phyloP scores from a whole-genome alignment of 768 basidiomycete genomes.

The Mycena floridula region DNA sequence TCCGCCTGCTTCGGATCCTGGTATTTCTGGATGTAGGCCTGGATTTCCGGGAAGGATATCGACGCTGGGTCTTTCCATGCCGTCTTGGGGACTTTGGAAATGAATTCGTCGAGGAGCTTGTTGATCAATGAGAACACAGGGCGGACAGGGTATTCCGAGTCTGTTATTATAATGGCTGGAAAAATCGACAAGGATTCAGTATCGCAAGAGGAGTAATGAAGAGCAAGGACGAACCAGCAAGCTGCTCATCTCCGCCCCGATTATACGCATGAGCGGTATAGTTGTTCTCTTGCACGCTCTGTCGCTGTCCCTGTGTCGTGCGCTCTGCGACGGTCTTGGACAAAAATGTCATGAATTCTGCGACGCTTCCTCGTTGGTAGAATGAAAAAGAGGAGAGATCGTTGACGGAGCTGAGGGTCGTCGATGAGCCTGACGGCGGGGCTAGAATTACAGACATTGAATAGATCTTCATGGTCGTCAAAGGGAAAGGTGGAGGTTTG shows the following conservation, averaged over 20 bases:
- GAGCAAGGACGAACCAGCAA: constrained; percentile 57
- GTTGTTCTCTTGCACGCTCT: constrained; percentile 90
- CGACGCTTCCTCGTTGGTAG: constrained; percentile 83
- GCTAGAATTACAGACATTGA: constrained; percentile 71
- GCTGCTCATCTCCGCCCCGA: constrained; percentile 75
- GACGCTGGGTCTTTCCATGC: constrained; percentile 58
- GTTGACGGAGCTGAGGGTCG: constrained; percentile 57
- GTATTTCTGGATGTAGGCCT: constrained; percentile 81
- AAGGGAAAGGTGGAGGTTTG: no score
- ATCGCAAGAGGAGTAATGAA: constrained; percentile 3
- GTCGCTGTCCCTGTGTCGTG: constrained; percentile 81
- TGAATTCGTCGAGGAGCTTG: constrained; percentile 91
- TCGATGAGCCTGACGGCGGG: constrained; percentile 56
- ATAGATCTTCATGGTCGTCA: constrained; percentile 86
- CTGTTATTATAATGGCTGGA: constrained; percentile 85
- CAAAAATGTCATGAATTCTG: constrained; percentile 93
- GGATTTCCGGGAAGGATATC: constrained; percentile 73
- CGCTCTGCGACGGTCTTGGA: constrained; percentile 88
- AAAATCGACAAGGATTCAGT: constrained; percentile 5
- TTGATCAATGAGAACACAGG: constrained; percentile 93
- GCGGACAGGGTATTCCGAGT: constrained; percentile 93
- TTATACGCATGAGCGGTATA: constrained; percentile 95
- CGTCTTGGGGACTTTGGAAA: constrained; percentile 67
- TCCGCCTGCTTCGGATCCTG: constrained; percentile 97
- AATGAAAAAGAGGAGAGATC: constrained; percentile 92